Percentiles rank a stretch among this genome's conserved stretches.
These are phyloP conservation scores for Didymella pinodella DNA, from an alignment of 2,329 filamentous ascomycete genomes.

Conservation along the genomic window DNA sequence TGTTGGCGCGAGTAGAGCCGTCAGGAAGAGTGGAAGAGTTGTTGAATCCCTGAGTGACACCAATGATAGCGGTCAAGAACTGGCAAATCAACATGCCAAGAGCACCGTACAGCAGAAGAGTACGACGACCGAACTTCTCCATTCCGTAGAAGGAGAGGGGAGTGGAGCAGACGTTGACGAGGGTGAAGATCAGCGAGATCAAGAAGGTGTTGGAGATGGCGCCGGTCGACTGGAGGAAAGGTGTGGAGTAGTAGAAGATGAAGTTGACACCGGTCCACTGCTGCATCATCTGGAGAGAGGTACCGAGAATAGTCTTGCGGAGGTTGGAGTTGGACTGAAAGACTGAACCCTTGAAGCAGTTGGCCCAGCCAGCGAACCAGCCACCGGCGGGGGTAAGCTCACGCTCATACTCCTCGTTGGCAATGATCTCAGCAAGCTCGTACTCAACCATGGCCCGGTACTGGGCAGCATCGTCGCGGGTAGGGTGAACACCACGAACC, in stretches of 20 bases:
- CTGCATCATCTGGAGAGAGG: conserved; percentile 73
- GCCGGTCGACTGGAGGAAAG: conserved; percentile 31
- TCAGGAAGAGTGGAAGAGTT: conserved; percentile 25
- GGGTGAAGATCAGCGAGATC: conserved; percentile 74
- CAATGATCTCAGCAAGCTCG: conserved; percentile 66
- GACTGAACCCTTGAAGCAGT: conserved; percentile 22
- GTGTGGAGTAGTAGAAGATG: conserved; percentile 48
- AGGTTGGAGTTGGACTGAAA: conserved; percentile 46
- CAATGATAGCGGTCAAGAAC: conserved; percentile 42
- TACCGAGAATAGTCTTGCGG: conserved; percentile 50
- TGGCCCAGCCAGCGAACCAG: conserved; percentile 42
- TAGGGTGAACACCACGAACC: conserved; percentile 59
- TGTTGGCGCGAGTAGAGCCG: conserved; percentile 16
- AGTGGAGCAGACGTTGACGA: conserved; percentile 78
- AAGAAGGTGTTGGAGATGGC: conserved; percentile 60
- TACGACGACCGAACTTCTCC: conserved; percentile 76
- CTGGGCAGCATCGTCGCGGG: conserved; percentile 11
- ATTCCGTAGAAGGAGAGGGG: conserved; percentile 75
- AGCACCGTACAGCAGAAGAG: conserved; percentile 74
- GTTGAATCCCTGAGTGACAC: conserved; percentile 29
- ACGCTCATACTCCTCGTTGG: conserved; percentile 76
- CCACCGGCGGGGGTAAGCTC: conserved; percentile 63
- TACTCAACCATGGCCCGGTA: conserved; percentile 50
- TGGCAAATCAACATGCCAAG: conserved; percentile 67
- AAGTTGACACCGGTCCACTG: conserved; percentile 65